Evolutionary conservation across 106 monocot species (phyloP), one percentile per base, ranked within the genome.

Genomic region (Dactylorhiza incarnata): DNA sequence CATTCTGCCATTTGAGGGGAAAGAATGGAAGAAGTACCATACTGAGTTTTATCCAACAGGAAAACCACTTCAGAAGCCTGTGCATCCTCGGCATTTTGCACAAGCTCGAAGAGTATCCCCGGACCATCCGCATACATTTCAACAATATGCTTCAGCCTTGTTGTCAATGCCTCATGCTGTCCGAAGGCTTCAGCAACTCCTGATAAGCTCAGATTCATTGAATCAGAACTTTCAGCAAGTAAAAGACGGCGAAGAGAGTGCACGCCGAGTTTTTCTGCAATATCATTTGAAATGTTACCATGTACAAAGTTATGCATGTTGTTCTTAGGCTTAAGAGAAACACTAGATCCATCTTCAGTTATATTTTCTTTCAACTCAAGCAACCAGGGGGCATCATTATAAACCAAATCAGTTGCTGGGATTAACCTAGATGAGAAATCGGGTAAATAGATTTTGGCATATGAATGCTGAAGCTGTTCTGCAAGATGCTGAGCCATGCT

Each of bases 61-160:
- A 99, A 99, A 69, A 85, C 77, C 55, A 99, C 99, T 78, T 99
- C 99, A 84, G 91, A 99, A 66, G 99, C 99, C 68, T 86, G 77
- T 72, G 99, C 99, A 86, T 99, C 99, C 78, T 99, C 99, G 55
- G 99, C 99, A 94, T 99, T 99, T 80, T 99, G 99, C 66, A 94
- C 89, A 48, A 99, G 86, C 75, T 99, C 94, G 86, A 92, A 99
- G 85, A 99, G 99, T 81, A 99, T 92, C 17, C 94, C 99, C 66
- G 99, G 99, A 16, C 94, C 94, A 91, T 99, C 99, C 48, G 99
- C 99, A 84, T 99, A 99, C 99, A 99, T 99, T 63, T 99, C 99
- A 67, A 99, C 86, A 73, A 99, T 99, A 82, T 99, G 99, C 81
- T 99, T 99, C 11, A 99, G 89, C 76, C 99, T 90, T 37, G 99